These are phyloP conservation scores for Dryas alaskensis DNA, from an alignment of 306 rosid species.

Conservation along the genomic window DNA sequence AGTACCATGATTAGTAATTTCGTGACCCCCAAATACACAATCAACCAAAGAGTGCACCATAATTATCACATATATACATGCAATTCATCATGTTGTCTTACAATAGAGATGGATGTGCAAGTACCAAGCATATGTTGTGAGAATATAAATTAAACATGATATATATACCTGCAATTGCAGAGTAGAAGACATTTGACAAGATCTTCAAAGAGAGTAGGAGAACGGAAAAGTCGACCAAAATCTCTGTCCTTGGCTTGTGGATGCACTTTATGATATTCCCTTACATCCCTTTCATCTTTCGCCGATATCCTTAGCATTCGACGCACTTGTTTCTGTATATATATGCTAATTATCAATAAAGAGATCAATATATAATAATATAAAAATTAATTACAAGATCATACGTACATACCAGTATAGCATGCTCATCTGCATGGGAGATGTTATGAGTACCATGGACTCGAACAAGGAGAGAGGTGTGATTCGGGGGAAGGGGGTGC, in stretches of 20 bases:
- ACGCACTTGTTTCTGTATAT: constrained; percentile 25
- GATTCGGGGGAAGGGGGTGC: background rate
- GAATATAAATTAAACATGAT: no score
- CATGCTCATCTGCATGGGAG: constrained; percentile 1
- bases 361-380: background rate
- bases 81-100: no score
- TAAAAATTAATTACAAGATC: no score
- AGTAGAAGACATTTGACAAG: constrained; percentile 37
- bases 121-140: no score
- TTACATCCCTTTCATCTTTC: constrained; percentile 8
- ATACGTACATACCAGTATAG: constrained; percentile 15
- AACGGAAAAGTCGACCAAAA: constrained; percentile 26
- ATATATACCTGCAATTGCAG: constrained; percentile 29
- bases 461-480: constrained; percentile 9
- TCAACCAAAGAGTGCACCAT: no score
- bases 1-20: no score
- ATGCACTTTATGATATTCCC: constrained; percentile 5
- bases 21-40: no score
- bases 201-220: constrained; percentile 38
- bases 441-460: constrained; percentile 1
- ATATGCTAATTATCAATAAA: background rate
- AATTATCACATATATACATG: no score
- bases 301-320: constrained; percentile 33
- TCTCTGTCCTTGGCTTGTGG: constrained; percentile 8
- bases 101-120: no score